A percentile compares a stretch with the other conserved stretches of the same genome.
These are phyloP conservation scores for Vigna trinervia DNA, from an alignment of 306 rosid species.

Conservation along the genomic window DNA sequence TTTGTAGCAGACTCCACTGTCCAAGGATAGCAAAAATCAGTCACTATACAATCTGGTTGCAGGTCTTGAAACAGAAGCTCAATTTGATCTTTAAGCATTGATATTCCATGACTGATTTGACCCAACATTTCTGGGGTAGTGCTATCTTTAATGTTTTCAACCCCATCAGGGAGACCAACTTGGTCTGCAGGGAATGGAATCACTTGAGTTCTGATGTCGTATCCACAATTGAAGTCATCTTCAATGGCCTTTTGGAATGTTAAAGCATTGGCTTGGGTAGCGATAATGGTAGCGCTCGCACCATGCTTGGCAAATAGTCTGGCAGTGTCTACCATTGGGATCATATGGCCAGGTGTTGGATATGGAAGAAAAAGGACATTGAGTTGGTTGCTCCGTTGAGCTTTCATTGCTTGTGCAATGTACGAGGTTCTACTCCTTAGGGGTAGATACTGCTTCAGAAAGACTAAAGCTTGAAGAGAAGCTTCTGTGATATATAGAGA, in stretches of 20 bases:
- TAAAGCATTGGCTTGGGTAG: slow-evolving; percentile 40
- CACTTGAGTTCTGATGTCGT: slow-evolving; percentile 36
- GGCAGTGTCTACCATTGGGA: slow-evolving; percentile 40
- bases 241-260: slow-evolving; percentile 31
- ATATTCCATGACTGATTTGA: slow-evolving; percentile 24
- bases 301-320: slow-evolving; percentile 47
- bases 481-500: no score
- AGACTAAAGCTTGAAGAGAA: no score
- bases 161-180: slow-evolving; percentile 45
- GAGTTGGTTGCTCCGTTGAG: background rate
- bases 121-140: slow-evolving; percentile 15
- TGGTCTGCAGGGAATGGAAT: slow-evolving; percentile 41
- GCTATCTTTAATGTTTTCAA: slow-evolving; percentile 34
- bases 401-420: background rate
- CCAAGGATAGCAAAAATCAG: slow-evolving; percentile 46
- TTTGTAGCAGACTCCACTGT: slow-evolving; percentile 32
- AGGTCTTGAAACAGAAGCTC: background rate
- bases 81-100: slow-evolving; percentile 31
- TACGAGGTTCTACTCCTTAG: no score
- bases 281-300: slow-evolving; percentile 38
- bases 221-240: slow-evolving; percentile 13
- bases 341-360: slow-evolving; percentile 47
- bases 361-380: slow-evolving; percentile 41
- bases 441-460: no score
- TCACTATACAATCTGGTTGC: slow-evolving; percentile 29